Percentiles rank a stretch among this genome's conserved stretches.
phyloP scores from a whole-genome alignment of 1,284 basidiomycete species.

The Trichosporon sp. region DNA sequence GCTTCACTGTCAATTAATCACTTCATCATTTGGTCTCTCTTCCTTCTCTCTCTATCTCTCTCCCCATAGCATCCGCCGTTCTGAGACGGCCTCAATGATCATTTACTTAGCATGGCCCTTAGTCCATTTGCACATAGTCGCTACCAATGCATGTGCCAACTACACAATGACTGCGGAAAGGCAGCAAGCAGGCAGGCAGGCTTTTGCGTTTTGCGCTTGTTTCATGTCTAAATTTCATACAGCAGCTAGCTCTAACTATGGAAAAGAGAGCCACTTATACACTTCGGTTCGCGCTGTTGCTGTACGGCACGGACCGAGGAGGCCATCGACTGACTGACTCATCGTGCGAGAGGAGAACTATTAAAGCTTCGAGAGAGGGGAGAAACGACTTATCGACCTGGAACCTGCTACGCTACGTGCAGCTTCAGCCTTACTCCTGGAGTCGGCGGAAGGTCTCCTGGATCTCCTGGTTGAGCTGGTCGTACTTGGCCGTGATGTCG shows the following conservation, averaged over 20 bases:
- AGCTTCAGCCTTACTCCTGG: slow-evolving; percentile 59
- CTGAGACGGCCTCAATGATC: neutral
- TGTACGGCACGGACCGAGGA: neutral
- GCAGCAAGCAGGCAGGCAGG: no score
- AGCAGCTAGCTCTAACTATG: slow-evolving; percentile 1
- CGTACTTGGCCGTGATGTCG: slow-evolving; percentile 70
- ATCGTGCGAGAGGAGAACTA: neutral
- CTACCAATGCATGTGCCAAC: slow-evolving; percentile 2
- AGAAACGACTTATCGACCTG: neutral
- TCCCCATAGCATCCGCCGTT: neutral
- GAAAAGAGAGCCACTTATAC: neutral
- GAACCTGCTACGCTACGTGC: neutral
- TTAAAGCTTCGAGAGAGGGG: neutral
- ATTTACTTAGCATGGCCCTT: slow-evolving; percentile 1
- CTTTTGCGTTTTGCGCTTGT: neutral
- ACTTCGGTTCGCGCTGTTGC: neutral
- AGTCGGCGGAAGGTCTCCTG: slow-evolving; percentile 82
- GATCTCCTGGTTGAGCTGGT: slow-evolving; percentile 71
- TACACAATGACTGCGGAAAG: neutral
- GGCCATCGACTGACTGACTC: neutral
- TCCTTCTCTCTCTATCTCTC: neutral
- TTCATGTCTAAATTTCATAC: slow-evolving; percentile 5
- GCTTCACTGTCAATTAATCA: slow-evolving; percentile 1
- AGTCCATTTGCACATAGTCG: slow-evolving; percentile 1
- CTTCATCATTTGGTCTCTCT: neutral